These are phyloP conservation scores for Colletotrichum tamarilloi DNA, from an alignment of 2,329 filamentous ascomycete species.

Conservation along the genomic window DNA sequence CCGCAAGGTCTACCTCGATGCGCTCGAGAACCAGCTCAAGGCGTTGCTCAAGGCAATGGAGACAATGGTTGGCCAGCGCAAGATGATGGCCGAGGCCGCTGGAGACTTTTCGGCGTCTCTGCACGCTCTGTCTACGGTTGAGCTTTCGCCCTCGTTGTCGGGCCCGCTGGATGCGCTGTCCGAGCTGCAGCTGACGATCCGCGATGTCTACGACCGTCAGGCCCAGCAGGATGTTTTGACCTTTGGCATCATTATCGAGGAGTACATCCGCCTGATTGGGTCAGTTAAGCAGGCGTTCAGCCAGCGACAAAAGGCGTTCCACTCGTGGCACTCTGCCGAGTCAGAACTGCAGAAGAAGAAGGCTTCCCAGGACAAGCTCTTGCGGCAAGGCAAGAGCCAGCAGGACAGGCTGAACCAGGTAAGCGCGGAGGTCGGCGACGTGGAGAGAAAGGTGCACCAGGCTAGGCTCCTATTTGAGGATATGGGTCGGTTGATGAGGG, in stretches of 20 bases:
- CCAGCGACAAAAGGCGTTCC: conserved; percentile 94
- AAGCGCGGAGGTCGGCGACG: conserved; percentile 92
- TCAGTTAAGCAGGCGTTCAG: conserved; percentile 93
- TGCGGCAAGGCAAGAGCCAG: conserved; percentile 93
- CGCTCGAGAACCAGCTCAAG: conserved; percentile 90
- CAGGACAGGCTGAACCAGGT: conserved; percentile 95
- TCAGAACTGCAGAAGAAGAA: conserved; percentile 92
- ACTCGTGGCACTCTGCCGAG: conserved; percentile 93
- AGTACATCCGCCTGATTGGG: conserved; percentile 96
- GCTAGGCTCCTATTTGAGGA: conserved; percentile 92
- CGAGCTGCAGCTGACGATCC: conserved; percentile 92
- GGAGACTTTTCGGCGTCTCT: conserved; percentile 93
- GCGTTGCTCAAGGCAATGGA: conserved; percentile 94
- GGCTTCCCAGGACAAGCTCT: conserved; percentile 89
- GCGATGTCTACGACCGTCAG: conserved; percentile 95
- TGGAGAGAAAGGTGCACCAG: conserved; percentile 92
- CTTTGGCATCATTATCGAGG: conserved; percentile 96
- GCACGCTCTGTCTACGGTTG: conserved; percentile 91
- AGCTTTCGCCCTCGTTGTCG: conserved; percentile 89
- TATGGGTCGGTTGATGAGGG: conserved; percentile 93
- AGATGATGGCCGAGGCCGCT: conserved; percentile 92
- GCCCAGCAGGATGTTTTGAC: conserved; percentile 97
- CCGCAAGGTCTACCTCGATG: conserved; percentile 92
- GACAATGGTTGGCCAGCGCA: conserved; percentile 89
- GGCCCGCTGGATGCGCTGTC: conserved; percentile 91